Base-by-base conservation (phyloP, 345 rosid species). In the Bruguiera gymnorhiza region DNA sequence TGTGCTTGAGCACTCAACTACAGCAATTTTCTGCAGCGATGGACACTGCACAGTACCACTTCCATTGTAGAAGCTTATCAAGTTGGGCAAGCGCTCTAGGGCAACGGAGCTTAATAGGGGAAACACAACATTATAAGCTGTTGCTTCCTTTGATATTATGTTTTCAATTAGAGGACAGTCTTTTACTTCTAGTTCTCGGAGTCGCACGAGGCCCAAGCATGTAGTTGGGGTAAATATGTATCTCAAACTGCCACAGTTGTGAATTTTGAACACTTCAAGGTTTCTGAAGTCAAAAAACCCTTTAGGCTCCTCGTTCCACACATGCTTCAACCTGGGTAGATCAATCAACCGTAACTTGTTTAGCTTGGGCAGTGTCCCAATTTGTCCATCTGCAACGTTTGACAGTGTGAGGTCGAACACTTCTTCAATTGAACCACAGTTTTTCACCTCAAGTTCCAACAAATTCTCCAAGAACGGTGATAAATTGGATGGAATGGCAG, bases 231-330 rank as follows among this genome's bases (percentile, higher is more conserved):
- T 60, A 31, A 69, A 68, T 58, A 58, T 6, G 29, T 68, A 6
- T 19, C 43, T 68, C 56, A 68, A 68, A 8, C 55, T 67, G 37
- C 43, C 18, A 60, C 72, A 69, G 6, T 69, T 46, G 23, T 59
- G 43, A 60, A 68, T 2, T 48, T 59, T 31, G n/a, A 69, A 9
- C 31, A 13, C 27, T 13, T 48, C 8, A 5, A 69, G 72, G 29
- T 7, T 27, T 20, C 6, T 27, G 13, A 69, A 69, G 24, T 39
- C 46, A 65, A 46, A 21, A 29, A 59, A n/a, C 5, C 65, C 65
- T 60, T 30, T 50, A 50, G 66, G 48, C 31, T 30, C 31, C 24
- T 30, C 51, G 18, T 21, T 69, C 18, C 58, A 69, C 50, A 30
- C 26, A 46, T 26, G 20, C 21, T 32, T 48, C 58, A 60, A n/a